A percentile compares a stretch with the other conserved stretches of the same genome.
Conservation (phyloP, 768 basidiomycete species). For the Austroboletus eburneus region DNA sequence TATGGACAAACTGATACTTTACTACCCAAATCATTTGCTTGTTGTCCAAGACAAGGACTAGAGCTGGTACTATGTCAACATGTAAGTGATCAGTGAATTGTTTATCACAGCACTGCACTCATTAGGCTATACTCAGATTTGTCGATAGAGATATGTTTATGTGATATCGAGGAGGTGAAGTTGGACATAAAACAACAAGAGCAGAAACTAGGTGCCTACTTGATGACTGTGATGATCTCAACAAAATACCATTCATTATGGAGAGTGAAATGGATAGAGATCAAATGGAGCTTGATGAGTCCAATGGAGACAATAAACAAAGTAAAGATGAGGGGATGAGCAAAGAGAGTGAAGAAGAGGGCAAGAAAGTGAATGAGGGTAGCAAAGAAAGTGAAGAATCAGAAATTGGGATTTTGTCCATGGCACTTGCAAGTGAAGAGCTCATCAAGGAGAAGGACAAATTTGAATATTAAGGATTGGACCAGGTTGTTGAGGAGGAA, state of each 20-base stretch:
- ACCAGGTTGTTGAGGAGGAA: not conserved
- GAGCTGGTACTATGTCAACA: constrained; percentile 31
- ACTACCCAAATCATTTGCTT: constrained; percentile 4
- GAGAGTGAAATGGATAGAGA: not conserved
- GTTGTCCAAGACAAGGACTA: constrained; percentile 26
- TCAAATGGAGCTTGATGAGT: not conserved
- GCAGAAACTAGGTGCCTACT: not conserved
- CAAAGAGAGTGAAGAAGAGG: no score
- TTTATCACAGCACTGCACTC: not conserved
- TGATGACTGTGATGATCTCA: not conserved
- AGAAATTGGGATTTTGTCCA: no score
- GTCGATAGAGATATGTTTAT: not conserved
- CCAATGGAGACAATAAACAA: not conserved
- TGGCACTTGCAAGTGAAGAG: not conserved
- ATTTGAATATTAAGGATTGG: not conserved
- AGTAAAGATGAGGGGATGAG: not conserved
- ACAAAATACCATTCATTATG: not conserved
- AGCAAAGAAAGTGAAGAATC: not conserved
- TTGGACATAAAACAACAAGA: not conserved
- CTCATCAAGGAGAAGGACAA: not conserved
- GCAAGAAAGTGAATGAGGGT: no score
- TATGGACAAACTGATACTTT: not conserved
- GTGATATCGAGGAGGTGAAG: not conserved
- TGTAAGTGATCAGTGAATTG: constrained; percentile 30
- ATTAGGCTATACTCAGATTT: not conserved